A percentile compares a stretch with the other conserved stretches of the same genome.
Evolutionary conservation across 192 early-diverging fungal genomes (phyloP).

Genomic region (Coemansia sp.): DNA sequence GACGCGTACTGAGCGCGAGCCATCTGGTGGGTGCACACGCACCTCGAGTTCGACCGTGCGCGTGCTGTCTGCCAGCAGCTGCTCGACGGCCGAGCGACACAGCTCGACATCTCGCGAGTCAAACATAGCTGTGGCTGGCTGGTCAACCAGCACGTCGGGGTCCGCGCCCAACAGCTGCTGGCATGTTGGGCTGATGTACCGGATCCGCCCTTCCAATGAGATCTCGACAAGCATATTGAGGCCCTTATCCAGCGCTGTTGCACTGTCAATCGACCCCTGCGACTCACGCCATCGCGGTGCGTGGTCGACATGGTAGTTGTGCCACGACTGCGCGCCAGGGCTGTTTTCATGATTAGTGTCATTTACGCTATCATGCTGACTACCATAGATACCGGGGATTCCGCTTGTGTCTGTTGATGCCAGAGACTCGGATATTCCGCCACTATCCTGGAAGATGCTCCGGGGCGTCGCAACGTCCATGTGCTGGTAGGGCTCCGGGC

Average conservation of each 20-base stretch:
- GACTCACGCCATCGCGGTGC: not conserved
- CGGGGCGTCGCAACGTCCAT: not conserved
- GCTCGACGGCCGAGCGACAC: slow-evolving; percentile 37
- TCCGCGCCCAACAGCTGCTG: slow-evolving; percentile 22
- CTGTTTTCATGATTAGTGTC: too few relatives aligned
- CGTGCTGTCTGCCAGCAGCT: slow-evolving; percentile 36
- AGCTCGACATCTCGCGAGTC: slow-evolving; percentile 12
- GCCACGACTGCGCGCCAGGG: too few relatives aligned
- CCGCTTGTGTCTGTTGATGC: too few relatives aligned
- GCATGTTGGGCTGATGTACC: slow-evolving; percentile 44
- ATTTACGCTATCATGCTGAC: not conserved
- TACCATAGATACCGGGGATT: too few relatives aligned
- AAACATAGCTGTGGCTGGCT: slow-evolving; percentile 33
- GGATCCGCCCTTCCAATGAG: slow-evolving; percentile 33
- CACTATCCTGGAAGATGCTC: not conserved
- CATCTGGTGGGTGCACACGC: slow-evolving; percentile 15
- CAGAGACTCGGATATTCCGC: too few relatives aligned
- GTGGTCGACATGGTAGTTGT: too few relatives aligned
- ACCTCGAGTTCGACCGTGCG: slow-evolving; percentile 40
- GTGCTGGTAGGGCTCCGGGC: not conserved
- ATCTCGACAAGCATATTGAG: slow-evolving; percentile 43
- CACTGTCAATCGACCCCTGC: not conserved
- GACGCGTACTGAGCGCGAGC: slow-evolving; percentile 1
- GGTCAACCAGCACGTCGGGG: slow-evolving; percentile 19
- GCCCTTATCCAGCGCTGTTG: slow-evolving; percentile 20